These are phyloP conservation scores for Mycothermus thermophilus DNA, from an alignment of 495 filamentous ascomycete genomes.

Conservation along the genomic window DNA sequence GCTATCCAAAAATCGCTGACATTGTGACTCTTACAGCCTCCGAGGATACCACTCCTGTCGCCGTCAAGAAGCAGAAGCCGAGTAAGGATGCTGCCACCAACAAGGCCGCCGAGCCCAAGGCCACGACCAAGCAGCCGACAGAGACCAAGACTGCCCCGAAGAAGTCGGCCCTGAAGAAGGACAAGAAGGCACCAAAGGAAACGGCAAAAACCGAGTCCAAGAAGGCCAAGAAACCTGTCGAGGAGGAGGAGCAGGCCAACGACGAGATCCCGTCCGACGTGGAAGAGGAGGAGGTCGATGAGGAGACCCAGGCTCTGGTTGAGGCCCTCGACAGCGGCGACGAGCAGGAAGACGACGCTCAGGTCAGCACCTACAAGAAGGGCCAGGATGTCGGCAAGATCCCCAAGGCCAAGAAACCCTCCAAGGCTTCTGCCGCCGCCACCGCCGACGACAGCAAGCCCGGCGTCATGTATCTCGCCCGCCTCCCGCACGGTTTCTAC, in stretches of 20 bases:
- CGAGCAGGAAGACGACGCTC: constrained; percentile 43
- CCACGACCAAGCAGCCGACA: constrained; percentile 5
- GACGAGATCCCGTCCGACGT: constrained; percentile 17
- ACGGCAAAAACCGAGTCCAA: constrained; percentile 12
- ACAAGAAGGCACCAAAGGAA: constrained; percentile 19
- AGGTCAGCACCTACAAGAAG: constrained; percentile 31
- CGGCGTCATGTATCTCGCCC: constrained; percentile 77
- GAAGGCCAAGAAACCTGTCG: constrained; percentile 17
- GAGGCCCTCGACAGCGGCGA: constrained; percentile 69
- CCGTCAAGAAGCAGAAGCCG: constrained; percentile 28
- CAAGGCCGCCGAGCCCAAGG: constrained; percentile 10
- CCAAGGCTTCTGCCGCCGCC: no score
- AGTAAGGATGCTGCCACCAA: constrained; percentile 14
- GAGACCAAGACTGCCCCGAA: constrained; percentile 10
- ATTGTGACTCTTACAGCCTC: no score
- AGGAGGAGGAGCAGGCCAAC: constrained; percentile 12
- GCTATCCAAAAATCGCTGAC: no score
- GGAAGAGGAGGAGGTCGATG: constrained; percentile 29
- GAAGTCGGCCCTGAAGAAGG: constrained; percentile 11
- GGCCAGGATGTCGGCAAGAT: constrained; percentile 47
- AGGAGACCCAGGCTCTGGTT: constrained; percentile 44
- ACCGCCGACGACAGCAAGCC: constrained; percentile 30
- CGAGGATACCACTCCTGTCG: constrained; percentile 31
- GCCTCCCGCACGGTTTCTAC: constrained; percentile 90
- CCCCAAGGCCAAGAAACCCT: constrained; percentile 42